Base-by-base conservation (phyloP, 768 basidiomycete genomes). In the Pulveroboletus frians region DNA sequence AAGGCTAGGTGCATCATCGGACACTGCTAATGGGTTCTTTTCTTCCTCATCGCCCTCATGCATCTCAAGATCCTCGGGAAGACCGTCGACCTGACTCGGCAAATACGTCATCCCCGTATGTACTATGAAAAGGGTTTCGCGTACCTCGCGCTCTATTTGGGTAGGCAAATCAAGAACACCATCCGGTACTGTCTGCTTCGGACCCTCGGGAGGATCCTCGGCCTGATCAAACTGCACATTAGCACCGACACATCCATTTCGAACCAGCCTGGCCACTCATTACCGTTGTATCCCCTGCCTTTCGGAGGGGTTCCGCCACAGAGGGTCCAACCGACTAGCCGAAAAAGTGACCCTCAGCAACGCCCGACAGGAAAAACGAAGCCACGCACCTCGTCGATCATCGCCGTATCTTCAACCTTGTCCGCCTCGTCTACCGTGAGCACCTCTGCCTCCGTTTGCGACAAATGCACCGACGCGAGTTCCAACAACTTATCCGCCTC, bases 401-500 rank as follows among this genome's bases (percentile, higher is more conserved):
- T n/a, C 2, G 43, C 43, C 45, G 43, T 47, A 14, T 18, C 49
- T 35, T 17, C 32, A 4, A 0, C 31, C 11, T 32, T 13, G 17
- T 44, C 26, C 20, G 7, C 17, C 18, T 11, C 21, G 4, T 14
- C 45, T 15, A 4, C 35, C 15, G 1, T 40, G 14, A 27, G 39
- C 4, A 10, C 39, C 32, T 50, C 53, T 13, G 40, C 47, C 30
- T 43, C 42, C n/a, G 3, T 14, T 21, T 30, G 39, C 9, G 50
- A 56, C n/a, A 63, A 48, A 36, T 64, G 60, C 20, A 65, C 58
- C 14, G 58, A 59, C 34, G 54, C 63, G n/a, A 64, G 52, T 9
- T 60, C 52, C 45, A 64, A 48, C 38, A 62, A 43, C 43, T 41
- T 14, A 38, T 61, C 63, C 23, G 47, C 6, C 17, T 54, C 39